Base-by-base conservation (phyloP, 371 early-diverging fungal species). In the Apophysomyces ossiformis region DNA sequence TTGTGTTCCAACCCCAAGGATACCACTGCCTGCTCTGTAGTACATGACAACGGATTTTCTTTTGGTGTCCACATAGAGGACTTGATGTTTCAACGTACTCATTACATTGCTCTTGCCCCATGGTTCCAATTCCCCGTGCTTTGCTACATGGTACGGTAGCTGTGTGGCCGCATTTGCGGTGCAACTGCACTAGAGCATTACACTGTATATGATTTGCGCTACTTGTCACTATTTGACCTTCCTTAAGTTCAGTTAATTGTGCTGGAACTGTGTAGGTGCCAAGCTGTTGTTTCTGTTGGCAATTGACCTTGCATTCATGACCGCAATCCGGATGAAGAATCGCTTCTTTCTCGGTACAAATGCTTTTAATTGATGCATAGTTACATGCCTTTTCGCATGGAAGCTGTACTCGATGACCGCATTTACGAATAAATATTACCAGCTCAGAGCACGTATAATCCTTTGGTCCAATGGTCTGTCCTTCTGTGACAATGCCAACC, bases 371-470 rank as follows among this genome's bases (percentile, higher is more conserved):
- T 21, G 54, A 50, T 50, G 54, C 54, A 21, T 18, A 21, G 21
- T 21, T 50, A 11, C 54, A 50, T 8, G 54, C 54, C 21, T 50
- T 50, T 21, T 50, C 54, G 21, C 54, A 50, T 5, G 54, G 54
- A 7, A 50, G 54, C 21, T 50, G 54, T 50, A 18, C 54, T 7
- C 54, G 54, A 50, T 50, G 54, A 21, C 54, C 54, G 21, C 54
- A 50, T 50, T 50, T 50, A 50, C 54, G 54, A 50, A 50, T 50
- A 50, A 50, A 50, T 9, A 11, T 50, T 50, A 50, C 54, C 54
- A 11, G 16, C 21, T 50, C 54, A 21, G 8, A 18, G 54, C 54
- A 50, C 5, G 54, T 50, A 21, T 50, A 50, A 50, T 50, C 54
- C 5, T 50, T 50, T 21, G 54, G 21, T n/a, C 54, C 54, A 7